These are phyloP conservation scores for Artemisia annua DNA, from an alignment of 129 eudicot species.

Conservation along the genomic window DNA sequence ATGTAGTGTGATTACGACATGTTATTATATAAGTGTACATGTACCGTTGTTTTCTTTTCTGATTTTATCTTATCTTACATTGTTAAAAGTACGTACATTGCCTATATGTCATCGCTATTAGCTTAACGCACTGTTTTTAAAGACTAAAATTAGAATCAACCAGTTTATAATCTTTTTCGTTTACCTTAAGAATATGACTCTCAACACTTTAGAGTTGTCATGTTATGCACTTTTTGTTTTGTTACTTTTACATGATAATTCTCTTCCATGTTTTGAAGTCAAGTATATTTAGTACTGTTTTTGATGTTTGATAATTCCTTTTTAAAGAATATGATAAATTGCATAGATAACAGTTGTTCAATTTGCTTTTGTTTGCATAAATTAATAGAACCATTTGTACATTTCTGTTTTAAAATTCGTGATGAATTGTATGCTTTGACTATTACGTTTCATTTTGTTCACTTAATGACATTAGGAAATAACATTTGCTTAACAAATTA, in stretches of 20 bases:
- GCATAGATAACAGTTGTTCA: too few relatives aligned
- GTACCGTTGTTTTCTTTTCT: too few relatives aligned
- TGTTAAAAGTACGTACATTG: too few relatives aligned
- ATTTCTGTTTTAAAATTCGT: too few relatives aligned
- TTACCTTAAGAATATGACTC: not conserved
- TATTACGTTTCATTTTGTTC: too few relatives aligned
- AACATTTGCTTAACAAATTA: too few relatives aligned
- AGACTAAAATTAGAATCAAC: not conserved
- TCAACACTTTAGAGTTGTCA: constrained; percentile 2
- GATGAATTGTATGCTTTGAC: too few relatives aligned
- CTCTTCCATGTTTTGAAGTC: not conserved
- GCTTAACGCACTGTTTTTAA: not conserved
- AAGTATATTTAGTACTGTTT: not conserved
- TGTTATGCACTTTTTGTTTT: not conserved
- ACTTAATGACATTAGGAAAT: too few relatives aligned
- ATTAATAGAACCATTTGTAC: too few relatives aligned
- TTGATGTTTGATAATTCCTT: not conserved
- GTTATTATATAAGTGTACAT: too few relatives aligned
- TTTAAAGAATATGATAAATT: not conserved
- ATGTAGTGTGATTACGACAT: not conserved
- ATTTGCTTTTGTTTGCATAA: too few relatives aligned
- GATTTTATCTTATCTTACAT: too few relatives aligned
- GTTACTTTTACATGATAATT: constrained; percentile 12
- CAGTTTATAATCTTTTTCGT: not conserved
- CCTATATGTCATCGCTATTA: not conserved